Conservation (phyloP, 2,329 filamentous ascomycete species). For the Alternaria ethzedia region DNA sequence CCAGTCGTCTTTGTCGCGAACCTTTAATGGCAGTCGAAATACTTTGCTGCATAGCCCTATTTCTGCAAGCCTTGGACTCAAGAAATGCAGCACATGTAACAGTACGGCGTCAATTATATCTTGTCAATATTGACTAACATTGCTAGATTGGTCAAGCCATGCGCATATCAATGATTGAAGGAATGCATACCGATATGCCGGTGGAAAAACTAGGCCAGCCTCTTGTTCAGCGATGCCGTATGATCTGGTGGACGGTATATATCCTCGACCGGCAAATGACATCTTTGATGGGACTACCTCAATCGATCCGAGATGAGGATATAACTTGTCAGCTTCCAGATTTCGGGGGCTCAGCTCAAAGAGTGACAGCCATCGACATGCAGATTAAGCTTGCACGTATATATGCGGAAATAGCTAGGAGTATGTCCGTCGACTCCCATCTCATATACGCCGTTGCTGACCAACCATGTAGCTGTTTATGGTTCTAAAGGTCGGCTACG, state of each 20-base stretch:
- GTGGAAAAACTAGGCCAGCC: conserved; percentile 50
- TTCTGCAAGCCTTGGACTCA: conserved; percentile 60
- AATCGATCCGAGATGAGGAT: conserved; percentile 59
- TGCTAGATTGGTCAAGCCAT: conserved; percentile 59
- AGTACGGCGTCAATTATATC: conserved; percentile 37
- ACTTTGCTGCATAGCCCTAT: conserved; percentile 60
- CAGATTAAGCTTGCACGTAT: conserved; percentile 56
- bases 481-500: conserved; percentile 56
- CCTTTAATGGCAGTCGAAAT: conserved; percentile 58
- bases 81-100: conserved; percentile 55
- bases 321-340: conserved; percentile 56
- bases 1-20: conserved; percentile 52
- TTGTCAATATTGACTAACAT: not conserved
- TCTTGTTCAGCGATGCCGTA: conserved; percentile 55
- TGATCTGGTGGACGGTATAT: conserved; percentile 63
- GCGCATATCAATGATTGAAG: conserved; percentile 57
- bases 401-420: conserved; percentile 54
- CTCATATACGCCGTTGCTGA: not conserved
- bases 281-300: conserved; percentile 60
- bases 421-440: conserved; percentile 40
- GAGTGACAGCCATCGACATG: conserved; percentile 51
- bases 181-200: conserved; percentile 62
- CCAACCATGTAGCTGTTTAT: conserved; percentile 48
- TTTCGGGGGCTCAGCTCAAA: conserved; percentile 50
- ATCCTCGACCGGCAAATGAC: conserved; percentile 62